Percentiles rank a stretch among this genome's conserved stretches.
These are phyloP conservation scores for Panaeolus papilionaceus DNA, from an alignment of 768 basidiomycete species.

Conservation along the genomic window DNA sequence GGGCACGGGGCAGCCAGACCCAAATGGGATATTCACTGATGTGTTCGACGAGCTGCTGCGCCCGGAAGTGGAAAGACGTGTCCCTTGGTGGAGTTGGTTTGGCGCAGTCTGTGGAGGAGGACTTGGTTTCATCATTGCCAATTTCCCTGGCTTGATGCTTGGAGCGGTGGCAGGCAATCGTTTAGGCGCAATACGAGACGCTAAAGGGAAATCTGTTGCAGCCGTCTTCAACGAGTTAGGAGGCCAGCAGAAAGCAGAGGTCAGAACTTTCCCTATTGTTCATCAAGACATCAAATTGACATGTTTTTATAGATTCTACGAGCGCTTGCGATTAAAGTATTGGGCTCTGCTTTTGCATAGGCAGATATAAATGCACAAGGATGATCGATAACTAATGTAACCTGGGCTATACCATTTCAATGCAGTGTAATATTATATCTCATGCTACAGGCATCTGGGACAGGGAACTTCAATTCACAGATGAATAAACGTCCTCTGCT, in stretches of 20 bases:
- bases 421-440: neutral
- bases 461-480: neutral
- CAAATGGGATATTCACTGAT: conserved; percentile 85
- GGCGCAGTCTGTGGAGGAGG: conserved; percentile 78
- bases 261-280: conserved; percentile 34
- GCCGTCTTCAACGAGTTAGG: conserved; percentile 84
- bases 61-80: conserved; percentile 77
- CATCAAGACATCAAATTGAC: conserved; percentile 10
- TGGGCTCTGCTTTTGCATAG: conserved; percentile 59
- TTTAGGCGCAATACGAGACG: conserved; percentile 90
- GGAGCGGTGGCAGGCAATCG: conserved; percentile 90
- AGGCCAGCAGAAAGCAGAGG: conserved; percentile 87
- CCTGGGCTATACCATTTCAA: neutral
- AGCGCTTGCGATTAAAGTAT: conserved; percentile 81
- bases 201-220: conserved; percentile 93
- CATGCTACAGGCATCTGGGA: neutral
- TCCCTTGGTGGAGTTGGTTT: conserved; percentile 80
- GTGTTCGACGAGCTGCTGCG: conserved; percentile 92
- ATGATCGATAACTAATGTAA: neutral
- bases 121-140: conserved; percentile 67
- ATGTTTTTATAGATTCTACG: conserved; percentile 67
- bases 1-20: conserved; percentile 62
- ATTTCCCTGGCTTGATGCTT: conserved; percentile 84
- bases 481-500: neutral
- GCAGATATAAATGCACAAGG: too few species aligned